Evolutionary conservation across 495 filamentous ascomycete species (phyloP).

Genomic region (Xylaria palmicola): DNA sequence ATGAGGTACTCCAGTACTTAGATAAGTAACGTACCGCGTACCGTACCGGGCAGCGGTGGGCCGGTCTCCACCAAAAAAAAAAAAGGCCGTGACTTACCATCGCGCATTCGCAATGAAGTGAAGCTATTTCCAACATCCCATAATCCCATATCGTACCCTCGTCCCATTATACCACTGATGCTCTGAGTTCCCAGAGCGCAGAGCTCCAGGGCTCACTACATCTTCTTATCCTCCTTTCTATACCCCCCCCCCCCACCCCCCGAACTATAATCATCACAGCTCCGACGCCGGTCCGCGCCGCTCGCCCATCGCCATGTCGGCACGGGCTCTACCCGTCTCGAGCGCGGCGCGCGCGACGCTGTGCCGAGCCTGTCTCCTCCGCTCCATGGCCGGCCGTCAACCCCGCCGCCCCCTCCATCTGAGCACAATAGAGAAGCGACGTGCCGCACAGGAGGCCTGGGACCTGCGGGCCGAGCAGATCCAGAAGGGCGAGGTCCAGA

Average conservation of each 20-base stretch:
- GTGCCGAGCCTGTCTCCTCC: constrained; percentile 28
- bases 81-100: too few species aligned
- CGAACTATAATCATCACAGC: background rate
- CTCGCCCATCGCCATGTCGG: constrained; percentile 12
- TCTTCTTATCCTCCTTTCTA: background rate
- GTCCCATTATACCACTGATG: background rate
- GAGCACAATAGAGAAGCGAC: constrained; percentile 50
- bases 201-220: constrained; percentile 3
- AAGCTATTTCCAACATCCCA: background rate
- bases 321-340: background rate
- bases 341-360: constrained; percentile 16
- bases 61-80: background rate
- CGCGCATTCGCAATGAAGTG: background rate
- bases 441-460: constrained; percentile 59
- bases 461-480: constrained; percentile 55
- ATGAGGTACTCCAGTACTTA: background rate
- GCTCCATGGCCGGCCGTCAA: constrained; percentile 14
- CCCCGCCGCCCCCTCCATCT: constrained; percentile 20
- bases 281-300: background rate
- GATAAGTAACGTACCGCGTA: background rate
- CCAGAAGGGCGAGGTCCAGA: constrained; percentile 56
- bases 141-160: background rate
- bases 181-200: background rate
- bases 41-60: too few species aligned
- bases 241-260: background rate